phyloP scores from a whole-genome alignment of 2,329 filamentous ascomycete species.

The Dactylellina sp. region DNA sequence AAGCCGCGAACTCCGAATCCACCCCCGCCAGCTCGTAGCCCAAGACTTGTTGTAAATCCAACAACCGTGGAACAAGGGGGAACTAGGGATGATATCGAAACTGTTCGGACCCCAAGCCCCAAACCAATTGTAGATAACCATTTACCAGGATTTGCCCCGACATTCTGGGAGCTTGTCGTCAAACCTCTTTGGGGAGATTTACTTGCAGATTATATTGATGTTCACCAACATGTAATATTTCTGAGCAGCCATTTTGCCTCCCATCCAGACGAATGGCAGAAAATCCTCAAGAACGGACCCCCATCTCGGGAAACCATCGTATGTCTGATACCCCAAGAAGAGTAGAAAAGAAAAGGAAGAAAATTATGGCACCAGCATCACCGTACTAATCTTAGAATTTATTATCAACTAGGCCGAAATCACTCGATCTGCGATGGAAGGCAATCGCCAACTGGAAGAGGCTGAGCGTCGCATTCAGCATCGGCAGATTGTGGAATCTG shows the following conservation, averaged over 20 bases:
- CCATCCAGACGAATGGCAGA: constrained; percentile 24
- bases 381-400: background rate
- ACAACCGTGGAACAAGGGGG: background rate
- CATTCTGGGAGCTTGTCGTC: constrained; percentile 25
- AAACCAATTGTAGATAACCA: background rate
- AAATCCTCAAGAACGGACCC: constrained; percentile 30
- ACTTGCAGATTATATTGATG: constrained; percentile 30
- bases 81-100: constrained; percentile 3
- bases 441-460: background rate
- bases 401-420: constrained; percentile 14
- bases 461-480: constrained; percentile 15
- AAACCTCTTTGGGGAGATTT: constrained; percentile 38
- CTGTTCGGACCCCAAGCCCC: background rate
- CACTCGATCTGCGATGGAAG: constrained; percentile 3
- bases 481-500: constrained; percentile 1
- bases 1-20: background rate
- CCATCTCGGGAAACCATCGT: constrained; percentile 34
- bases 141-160: background rate
- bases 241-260: constrained; percentile 23
- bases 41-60: background rate
- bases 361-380: background rate
- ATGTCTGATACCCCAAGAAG: background rate
- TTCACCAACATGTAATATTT: constrained; percentile 33
- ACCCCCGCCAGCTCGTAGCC: background rate
- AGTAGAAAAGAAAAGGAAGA: too few species aligned